Evolutionary conservation across 208 protist genomes (phyloP).

Genomic region (Leishmania major): DNA sequence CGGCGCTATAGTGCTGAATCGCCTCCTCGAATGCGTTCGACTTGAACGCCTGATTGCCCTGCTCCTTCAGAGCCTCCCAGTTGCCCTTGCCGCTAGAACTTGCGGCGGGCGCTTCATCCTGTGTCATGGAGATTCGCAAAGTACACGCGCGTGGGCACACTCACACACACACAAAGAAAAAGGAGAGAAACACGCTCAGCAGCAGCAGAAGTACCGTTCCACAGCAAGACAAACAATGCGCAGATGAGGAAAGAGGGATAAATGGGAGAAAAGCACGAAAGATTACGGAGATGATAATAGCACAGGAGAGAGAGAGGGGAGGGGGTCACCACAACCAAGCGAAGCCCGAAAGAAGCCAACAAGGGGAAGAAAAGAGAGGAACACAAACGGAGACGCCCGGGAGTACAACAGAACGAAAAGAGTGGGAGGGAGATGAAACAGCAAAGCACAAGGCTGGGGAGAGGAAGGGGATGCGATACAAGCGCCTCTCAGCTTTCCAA

Average conservation of each 20-base stretch:
- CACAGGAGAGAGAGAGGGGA: background rate
- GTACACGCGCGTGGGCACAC: background rate
- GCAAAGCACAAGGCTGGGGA: background rate
- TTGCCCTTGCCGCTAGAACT: constrained; percentile 9
- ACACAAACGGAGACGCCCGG: background rate
- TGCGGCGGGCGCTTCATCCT: constrained; percentile 6
- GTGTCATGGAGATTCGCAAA: constrained; percentile 17
- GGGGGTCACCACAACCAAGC: background rate
- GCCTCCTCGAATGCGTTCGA: constrained; percentile 74
- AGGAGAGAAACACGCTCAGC: background rate
- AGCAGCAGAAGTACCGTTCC: background rate
- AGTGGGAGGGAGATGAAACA: background rate
- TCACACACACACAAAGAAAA: background rate
- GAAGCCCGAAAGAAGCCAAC: too few species aligned
- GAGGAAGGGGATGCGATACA: background rate
- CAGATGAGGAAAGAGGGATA: background rate
- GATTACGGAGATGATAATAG: background rate
- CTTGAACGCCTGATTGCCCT: constrained; percentile 93
- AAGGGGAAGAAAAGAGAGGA: background rate
- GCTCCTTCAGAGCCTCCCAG: constrained; percentile 76
- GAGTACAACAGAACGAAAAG: background rate
- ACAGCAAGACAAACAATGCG: background rate
- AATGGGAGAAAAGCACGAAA: background rate
- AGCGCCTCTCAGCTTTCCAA: background rate
- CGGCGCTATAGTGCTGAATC: constrained; percentile 82